phyloP scores from a whole-genome alignment of 768 basidiomycete genomes.

The Tulasnella calospora region DNA sequence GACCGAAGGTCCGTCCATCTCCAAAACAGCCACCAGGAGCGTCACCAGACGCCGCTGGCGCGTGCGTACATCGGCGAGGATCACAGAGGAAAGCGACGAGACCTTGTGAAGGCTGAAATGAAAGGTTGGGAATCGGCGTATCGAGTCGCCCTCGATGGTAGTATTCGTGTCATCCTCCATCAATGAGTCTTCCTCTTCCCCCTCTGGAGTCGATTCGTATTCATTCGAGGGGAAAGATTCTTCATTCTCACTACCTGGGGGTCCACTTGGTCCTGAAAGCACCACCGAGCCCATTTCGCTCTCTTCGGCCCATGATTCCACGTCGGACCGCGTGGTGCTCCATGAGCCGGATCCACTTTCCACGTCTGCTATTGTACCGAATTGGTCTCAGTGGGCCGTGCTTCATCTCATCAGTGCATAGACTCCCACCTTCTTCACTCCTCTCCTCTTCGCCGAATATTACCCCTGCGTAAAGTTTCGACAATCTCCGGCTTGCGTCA shows the following conservation, averaged over 20 bases:
- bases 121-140: slow-evolving; percentile 67
- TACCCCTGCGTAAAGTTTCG: slow-evolving; percentile 62
- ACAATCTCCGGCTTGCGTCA: slow-evolving; percentile 64
- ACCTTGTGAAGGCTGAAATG: slow-evolving; percentile 64
- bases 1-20: slow-evolving; percentile 70
- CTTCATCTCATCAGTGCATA: neutral
- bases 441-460: slow-evolving; percentile 55
- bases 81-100: slow-evolving; percentile 46
- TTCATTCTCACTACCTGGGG: neutral
- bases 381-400: neutral
- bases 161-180: neutral
- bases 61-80: slow-evolving; percentile 14
- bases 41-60: slow-evolving; percentile 45
- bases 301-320: neutral
- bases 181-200: slow-evolving; percentile 3
- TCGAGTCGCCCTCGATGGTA: slow-evolving; percentile 50
- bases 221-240: neutral
- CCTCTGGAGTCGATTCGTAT: neutral
- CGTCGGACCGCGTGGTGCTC: slow-evolving; percentile 32
- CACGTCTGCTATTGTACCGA: neutral
- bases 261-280: neutral
- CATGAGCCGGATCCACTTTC: neutral
- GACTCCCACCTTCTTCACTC: neutral
- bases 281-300: neutral
- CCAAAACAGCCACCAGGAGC: slow-evolving; percentile 61